These are phyloP conservation scores for Ophiostoma australiae DNA, from an alignment of 2,329 filamentous ascomycete species.

Conservation along the genomic window DNA sequence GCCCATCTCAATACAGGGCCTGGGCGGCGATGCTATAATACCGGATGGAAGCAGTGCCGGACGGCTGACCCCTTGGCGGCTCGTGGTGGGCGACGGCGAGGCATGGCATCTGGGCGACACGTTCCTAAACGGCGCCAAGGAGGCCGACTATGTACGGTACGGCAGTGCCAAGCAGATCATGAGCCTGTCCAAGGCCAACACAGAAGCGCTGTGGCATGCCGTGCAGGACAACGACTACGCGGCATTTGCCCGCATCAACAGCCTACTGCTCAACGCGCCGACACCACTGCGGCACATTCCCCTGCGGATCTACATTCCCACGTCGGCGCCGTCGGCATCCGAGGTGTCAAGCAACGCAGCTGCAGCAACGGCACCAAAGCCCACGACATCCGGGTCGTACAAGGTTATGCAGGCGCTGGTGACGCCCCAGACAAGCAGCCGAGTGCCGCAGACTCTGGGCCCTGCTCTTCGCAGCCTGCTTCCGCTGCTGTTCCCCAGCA, in stretches of 20 bases:
- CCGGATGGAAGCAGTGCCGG: background rate
- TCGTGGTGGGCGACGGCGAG: constrained; percentile 50
- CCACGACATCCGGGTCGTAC: constrained; percentile 45
- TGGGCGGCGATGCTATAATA: background rate
- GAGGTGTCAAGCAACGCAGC: constrained; percentile 28
- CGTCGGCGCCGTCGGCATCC: constrained; percentile 46
- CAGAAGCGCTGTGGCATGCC: constrained; percentile 73
- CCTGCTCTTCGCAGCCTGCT: constrained; percentile 69
- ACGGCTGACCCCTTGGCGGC: constrained; percentile 46
- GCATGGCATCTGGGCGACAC: constrained; percentile 59
- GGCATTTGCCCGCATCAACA: constrained; percentile 69
- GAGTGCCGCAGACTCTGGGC: constrained; percentile 58
- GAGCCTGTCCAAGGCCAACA: constrained; percentile 79
- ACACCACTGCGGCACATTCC: constrained; percentile 77
- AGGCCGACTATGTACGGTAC: constrained; percentile 81
- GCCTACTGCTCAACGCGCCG: constrained; percentile 69
- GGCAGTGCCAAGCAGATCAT: constrained; percentile 87
- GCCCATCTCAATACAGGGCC: constrained; percentile 32
- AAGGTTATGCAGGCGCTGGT: constrained; percentile 73
- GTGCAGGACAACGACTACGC: constrained; percentile 72
- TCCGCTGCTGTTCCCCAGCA: constrained; percentile 80
- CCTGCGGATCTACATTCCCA: constrained; percentile 77
- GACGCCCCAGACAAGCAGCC: constrained; percentile 41
- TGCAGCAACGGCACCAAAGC: constrained; percentile 22
- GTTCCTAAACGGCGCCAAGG: constrained; percentile 61